Conservation (phyloP, 352 stramenopile genomes). For the Pythium aquatile region DNA sequence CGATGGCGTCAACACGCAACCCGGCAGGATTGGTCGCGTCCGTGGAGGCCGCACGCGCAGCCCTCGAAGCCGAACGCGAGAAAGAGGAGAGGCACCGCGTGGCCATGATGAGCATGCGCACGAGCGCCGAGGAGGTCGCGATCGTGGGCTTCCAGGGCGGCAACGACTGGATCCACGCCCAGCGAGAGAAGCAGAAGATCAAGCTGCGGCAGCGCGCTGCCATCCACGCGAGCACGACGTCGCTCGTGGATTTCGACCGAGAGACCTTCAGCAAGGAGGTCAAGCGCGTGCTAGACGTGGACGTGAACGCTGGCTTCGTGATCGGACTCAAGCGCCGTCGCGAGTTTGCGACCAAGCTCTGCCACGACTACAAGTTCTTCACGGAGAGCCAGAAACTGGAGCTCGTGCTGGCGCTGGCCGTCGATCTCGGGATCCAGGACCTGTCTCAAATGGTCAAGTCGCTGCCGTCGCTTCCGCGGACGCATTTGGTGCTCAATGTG, state of each 20-base stretch:
- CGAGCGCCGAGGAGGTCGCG: constrained; percentile 18
- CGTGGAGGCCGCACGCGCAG: constrained; percentile 14
- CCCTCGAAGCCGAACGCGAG: constrained; percentile 24
- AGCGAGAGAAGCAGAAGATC: constrained; percentile 35
- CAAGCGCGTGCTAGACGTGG: constrained; percentile 60
- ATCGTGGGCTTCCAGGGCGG: constrained; percentile 44
- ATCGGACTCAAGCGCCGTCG: constrained; percentile 76
- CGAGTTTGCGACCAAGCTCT: constrained; percentile 76
- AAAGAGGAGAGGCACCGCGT: constrained; percentile 21
- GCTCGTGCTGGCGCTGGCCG: constrained; percentile 73
- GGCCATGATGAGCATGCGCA: constrained; percentile 18
- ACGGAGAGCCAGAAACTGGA: constrained; percentile 75
- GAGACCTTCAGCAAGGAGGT: constrained; percentile 56
- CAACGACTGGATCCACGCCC: constrained; percentile 52
- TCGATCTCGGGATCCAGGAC: constrained; percentile 78
- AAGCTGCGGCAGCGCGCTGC: constrained; percentile 39
- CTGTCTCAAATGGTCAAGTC: constrained; percentile 82
- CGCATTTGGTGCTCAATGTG: constrained; percentile 81
- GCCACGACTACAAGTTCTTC: constrained; percentile 73
- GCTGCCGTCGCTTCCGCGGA: constrained; percentile 69
- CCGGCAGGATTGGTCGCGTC: neutral
- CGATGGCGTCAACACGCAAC: constrained; percentile 9
- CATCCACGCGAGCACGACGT: constrained; percentile 30
- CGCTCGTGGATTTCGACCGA: constrained; percentile 58
- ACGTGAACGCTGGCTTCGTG: constrained; percentile 80